A percentile compares a stretch with the other conserved stretches of the same genome.
Conservation (phyloP, 23 red algal species). For the Gracilaria vermiculophylla region DNA sequence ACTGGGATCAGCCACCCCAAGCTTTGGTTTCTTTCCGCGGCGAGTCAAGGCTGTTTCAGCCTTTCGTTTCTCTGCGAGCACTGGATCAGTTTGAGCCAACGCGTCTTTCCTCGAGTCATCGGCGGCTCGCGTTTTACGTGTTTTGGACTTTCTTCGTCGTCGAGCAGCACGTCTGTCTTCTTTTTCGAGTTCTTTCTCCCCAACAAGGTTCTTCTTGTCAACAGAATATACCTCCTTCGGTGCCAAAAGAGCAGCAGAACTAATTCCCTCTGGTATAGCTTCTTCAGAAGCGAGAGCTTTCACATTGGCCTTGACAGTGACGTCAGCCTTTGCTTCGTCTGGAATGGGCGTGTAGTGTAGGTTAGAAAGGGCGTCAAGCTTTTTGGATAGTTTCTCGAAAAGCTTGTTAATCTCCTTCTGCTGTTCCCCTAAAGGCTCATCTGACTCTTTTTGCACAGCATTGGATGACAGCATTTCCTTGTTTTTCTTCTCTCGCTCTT, state of each 20-base stretch:
- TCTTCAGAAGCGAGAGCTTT: constrained; percentile 71
- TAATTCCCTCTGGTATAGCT: constrained; percentile 80
- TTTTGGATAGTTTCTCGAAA: constrained; percentile 47
- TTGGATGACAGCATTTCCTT: constrained; percentile 2
- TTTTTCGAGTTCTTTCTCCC: constrained; percentile 57
- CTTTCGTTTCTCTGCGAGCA: constrained; percentile 27
- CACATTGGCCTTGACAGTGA: constrained; percentile 48
- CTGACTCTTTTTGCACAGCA: not conserved
- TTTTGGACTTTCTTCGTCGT: constrained; percentile 42
- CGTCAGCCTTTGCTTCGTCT: constrained; percentile 9
- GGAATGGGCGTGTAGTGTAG: constrained; percentile 59
- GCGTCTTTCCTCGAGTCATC: not conserved
- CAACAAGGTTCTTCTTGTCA: constrained; percentile 30
- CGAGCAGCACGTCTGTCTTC: constrained; percentile 25
- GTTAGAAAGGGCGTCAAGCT: constrained; percentile 67
- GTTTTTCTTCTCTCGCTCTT: constrained; percentile 36
- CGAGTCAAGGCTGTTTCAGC: constrained; percentile 34
- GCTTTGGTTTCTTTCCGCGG: constrained; percentile 38
- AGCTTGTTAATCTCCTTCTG: constrained; percentile 73
- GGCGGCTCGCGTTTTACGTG: not conserved
- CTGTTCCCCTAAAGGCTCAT: constrained; percentile 16
- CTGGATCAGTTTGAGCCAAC: constrained; percentile 9
- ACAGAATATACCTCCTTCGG: constrained; percentile 59
- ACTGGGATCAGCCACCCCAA: constrained; percentile 4
- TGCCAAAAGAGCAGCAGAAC: constrained; percentile 52